These are phyloP conservation scores for Naganishia liquefaciens DNA, from an alignment of 1,284 basidiomycete species.

Conservation along the genomic window DNA sequence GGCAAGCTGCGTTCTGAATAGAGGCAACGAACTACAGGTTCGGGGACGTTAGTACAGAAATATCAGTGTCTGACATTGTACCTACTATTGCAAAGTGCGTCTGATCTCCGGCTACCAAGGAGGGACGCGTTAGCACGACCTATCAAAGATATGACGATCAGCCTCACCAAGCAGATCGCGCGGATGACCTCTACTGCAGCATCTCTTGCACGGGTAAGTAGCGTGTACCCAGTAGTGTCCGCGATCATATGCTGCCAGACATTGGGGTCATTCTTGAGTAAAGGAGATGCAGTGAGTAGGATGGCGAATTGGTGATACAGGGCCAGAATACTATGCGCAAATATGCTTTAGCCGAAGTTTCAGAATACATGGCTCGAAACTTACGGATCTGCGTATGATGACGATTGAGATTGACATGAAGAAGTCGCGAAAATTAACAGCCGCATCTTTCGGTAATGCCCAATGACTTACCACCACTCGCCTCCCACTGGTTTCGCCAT, in stretches of 20 bases:
- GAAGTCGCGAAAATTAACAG: not conserved
- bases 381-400: constrained; percentile 6
- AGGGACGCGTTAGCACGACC: no score
- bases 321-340: constrained; percentile 43
- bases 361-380: not conserved
- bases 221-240: constrained; percentile 44
- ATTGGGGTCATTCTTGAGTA: constrained; percentile 38
- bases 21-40: constrained; percentile 43
- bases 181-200: constrained; percentile 49
- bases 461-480: constrained; percentile 39
- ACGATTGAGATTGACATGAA: not conserved
- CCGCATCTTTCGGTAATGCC: not conserved
- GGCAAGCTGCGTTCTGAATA: constrained; percentile 48
- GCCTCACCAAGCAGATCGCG: constrained; percentile 45
- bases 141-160: not conserved
- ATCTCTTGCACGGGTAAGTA: constrained; percentile 48
- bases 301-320: constrained; percentile 50
- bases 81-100: constrained; percentile 49
- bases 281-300: constrained; percentile 47
- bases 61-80: not conserved
- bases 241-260: constrained; percentile 47
- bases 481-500: constrained; percentile 44
- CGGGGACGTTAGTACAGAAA: no score
- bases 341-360: not conserved
- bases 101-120: constrained; percentile 45